Evolutionary conservation across 2,329 filamentous ascomycete genomes (phyloP).

Genomic region (Alternaria sp.): DNA sequence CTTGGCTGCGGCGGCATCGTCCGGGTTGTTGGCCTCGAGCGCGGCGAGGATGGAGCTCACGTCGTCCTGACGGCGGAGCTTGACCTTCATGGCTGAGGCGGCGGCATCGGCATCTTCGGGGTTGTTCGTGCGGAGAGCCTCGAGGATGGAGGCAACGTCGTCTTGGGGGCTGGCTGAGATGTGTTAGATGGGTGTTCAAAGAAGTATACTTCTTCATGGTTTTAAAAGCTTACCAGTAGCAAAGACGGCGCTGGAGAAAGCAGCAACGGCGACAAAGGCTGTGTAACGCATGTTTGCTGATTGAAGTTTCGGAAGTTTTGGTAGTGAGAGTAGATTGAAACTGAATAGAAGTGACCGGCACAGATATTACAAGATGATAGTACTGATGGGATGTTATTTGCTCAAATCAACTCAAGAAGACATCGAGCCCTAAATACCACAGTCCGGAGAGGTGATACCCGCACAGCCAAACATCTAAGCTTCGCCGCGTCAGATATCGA

Average conservation of each 20-base stretch:
- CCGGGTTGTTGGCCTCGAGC: conserved; percentile 30
- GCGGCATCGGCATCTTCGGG: conserved; percentile 36
- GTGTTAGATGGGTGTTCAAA: not conserved
- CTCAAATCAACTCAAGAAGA: conserved; percentile 6
- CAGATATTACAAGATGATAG: conserved; percentile 26
- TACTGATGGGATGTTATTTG: conserved; percentile 6
- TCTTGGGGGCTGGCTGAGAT: conserved; percentile 24
- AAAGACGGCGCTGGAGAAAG: conserved; percentile 37
- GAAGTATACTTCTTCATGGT: not conserved
- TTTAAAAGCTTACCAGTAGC: conserved; percentile 22
- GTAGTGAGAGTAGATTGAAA: conserved; percentile 1
- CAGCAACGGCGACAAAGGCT: conserved; percentile 29
- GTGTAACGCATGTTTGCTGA: conserved; percentile 38
- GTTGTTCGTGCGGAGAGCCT: conserved; percentile 36
- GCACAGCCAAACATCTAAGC: conserved; percentile 13
- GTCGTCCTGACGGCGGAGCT: conserved; percentile 32
- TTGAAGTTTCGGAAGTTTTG: too few relatives aligned
- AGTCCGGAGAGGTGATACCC: not conserved
- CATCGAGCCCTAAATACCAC: conserved; percentile 1
- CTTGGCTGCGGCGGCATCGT: conserved; percentile 30
- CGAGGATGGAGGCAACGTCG: conserved; percentile 35
- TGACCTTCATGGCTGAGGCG: conserved; percentile 32
- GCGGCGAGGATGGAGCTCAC: conserved; percentile 29
- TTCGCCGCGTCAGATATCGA: conserved; percentile 20
- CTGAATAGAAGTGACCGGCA: conserved; percentile 39